A percentile compares a stretch with the other conserved stretches of the same genome.
phyloP scores from a whole-genome alignment of 202 grass and related monocot genomes.

The Eragrostis tef region DNA sequence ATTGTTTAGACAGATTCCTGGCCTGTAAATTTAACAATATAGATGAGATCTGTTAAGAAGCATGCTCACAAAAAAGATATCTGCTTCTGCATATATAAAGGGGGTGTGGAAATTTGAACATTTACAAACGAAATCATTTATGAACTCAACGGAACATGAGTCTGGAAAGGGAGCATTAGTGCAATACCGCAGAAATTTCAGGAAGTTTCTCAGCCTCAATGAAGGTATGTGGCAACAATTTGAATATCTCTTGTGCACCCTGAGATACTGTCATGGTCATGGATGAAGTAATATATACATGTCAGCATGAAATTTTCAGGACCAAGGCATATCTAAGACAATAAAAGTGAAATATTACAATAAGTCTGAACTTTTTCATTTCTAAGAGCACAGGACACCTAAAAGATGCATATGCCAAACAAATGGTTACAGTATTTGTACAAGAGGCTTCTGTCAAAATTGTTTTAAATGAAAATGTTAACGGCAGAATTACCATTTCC shows the following conservation, averaged over 20 bases:
- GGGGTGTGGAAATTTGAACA: not conserved
- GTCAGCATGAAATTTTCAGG: slow-evolving; percentile 22
- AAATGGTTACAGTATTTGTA: not conserved
- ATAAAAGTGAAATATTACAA: not conserved
- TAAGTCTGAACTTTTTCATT: slow-evolving; percentile 6
- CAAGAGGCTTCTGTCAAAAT: slow-evolving; percentile 24
- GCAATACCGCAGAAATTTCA: slow-evolving; percentile 56
- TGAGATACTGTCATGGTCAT: slow-evolving; percentile 75
- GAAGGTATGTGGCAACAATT: slow-evolving; percentile 88
- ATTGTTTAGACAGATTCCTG: slow-evolving; percentile 47
- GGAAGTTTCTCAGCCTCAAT: slow-evolving; percentile 74
- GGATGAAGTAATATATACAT: slow-evolving; percentile 39
- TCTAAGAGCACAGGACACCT: not conserved
- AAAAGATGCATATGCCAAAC: not conserved
- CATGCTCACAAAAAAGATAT: slow-evolving; percentile 9
- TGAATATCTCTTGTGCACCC: slow-evolving; percentile 97
- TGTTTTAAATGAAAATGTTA: slow-evolving; percentile 20
- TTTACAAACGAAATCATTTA: not conserved
- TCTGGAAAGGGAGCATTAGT: slow-evolving; percentile 47
- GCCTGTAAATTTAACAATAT: slow-evolving; percentile 56
- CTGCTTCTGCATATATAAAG: not conserved
- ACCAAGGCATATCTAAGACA: not conserved
- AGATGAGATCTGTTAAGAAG: slow-evolving; percentile 30
- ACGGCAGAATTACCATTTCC: slow-evolving; percentile 76
- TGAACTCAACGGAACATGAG: slow-evolving; percentile 34